Evolutionary conservation across 768 basidiomycete genomes (phyloP).

Genomic region (Tephrocybe sp.): DNA sequence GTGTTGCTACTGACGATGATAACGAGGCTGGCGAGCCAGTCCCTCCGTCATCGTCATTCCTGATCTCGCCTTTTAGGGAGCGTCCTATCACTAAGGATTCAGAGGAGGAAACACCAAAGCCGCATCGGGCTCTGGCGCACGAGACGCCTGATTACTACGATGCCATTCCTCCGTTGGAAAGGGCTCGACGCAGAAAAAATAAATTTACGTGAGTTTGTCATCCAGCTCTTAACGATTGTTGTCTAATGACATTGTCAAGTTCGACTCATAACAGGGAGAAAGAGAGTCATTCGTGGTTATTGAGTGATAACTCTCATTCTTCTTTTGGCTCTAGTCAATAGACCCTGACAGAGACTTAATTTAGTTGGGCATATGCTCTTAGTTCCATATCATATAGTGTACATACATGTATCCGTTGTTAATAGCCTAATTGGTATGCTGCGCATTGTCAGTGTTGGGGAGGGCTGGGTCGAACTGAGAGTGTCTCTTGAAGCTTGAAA

Average conservation of each 20-base stretch:
- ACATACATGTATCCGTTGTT: not conserved
- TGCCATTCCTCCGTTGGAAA: slow-evolving; percentile 7
- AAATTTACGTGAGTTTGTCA: slow-evolving; percentile 1
- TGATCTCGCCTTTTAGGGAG: not conserved
- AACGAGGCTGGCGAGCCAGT: not conserved
- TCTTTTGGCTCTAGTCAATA: slow-evolving; percentile 5
- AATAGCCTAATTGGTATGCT: too few species aligned
- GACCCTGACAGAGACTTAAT: not conserved
- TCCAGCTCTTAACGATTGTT: not conserved
- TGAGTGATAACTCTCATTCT: slow-evolving; percentile 23
- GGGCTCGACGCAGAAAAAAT: slow-evolving; percentile 4
- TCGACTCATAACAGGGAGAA: not conserved
- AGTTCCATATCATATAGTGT: not conserved
- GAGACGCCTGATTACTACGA: not conserved
- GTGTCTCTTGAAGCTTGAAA: too few species aligned
- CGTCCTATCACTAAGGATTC: not conserved
- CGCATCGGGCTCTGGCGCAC: not conserved
- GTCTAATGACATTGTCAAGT: not conserved
- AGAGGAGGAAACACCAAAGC: slow-evolving; percentile 12
- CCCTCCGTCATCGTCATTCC: slow-evolving; percentile 1
- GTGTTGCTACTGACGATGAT: not conserved
- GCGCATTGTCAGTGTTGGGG: too few species aligned
- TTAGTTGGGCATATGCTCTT: not conserved
- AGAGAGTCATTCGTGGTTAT: slow-evolving; percentile 22
- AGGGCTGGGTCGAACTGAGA: too few species aligned